Base-by-base conservation (phyloP, 2,329 filamentous ascomycete genomes). In the Orbilia javanica region DNA sequence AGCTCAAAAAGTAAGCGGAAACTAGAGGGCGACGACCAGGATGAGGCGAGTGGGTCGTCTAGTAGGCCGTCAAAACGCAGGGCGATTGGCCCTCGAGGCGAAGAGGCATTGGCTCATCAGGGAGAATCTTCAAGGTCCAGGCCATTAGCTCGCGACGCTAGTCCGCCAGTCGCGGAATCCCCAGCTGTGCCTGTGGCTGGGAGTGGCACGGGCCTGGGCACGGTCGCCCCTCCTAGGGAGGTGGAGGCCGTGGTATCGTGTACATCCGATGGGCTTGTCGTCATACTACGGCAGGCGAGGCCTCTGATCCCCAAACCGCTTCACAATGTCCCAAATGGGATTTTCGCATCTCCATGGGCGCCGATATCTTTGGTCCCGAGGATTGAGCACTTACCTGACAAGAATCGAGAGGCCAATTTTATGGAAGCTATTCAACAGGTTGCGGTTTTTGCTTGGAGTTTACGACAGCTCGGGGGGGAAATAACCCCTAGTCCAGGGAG, bases 201-300 rank as follows among this genome's bases (percentile, higher is more conserved):
- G 20, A 27, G n/a, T 5, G 84, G 55, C 86, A 87, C 31, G 87
- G 87, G 31, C 87, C 87, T 3, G 84, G 85, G 50, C 81, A 86
- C 46, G 81, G 82, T 36, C 25, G 18, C 34, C n/a, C 15, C 18
- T 11, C 67, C 53, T 6, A 36, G 93, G 64, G 93, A 96, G 84
- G 86, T 97, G 3, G 93, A 97, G 84, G 93, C 93, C 1, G 93
- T 97, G n/a, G 90, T 97, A 4, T 96, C 93, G 0, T 97, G 93
- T 84, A 93, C 93, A 1, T 96, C 93, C 0, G 93, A 97, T 83
- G 93, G 93, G 0, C 86, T 97, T 0, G 93, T 96, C 1, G 93
- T 96, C 6, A 90, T 95, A 62, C 85, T 96, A 13, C 89, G 93
- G 70, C 89, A 88, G 79, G 93, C 93, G 25, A 88, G 92, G 27